These are phyloP conservation scores for Trichoderma hamatum DNA, from an alignment of 2,329 filamentous ascomycete genomes.

Conservation along the genomic window DNA sequence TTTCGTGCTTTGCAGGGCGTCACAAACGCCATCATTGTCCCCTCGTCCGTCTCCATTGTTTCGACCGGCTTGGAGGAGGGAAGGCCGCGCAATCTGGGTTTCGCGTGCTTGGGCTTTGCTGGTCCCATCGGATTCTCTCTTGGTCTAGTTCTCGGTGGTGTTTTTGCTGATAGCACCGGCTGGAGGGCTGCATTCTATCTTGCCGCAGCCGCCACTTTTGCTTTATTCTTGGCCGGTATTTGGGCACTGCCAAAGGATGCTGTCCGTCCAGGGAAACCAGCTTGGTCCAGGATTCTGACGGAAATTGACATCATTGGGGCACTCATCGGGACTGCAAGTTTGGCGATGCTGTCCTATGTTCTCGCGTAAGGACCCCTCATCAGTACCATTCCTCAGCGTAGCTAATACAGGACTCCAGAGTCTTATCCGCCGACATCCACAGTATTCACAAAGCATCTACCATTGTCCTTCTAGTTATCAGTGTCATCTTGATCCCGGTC, in stretches of 20 bases:
- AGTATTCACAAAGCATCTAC: slow-evolving; percentile 48
- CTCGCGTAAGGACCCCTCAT: slow-evolving; percentile 48
- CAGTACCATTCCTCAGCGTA: not conserved
- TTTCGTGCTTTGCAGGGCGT: slow-evolving; percentile 47
- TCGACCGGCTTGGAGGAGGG: slow-evolving; percentile 39
- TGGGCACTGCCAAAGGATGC: slow-evolving; percentile 41
- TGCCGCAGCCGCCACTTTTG: slow-evolving; percentile 41
- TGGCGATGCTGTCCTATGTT: slow-evolving; percentile 56
- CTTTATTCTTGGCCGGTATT: slow-evolving; percentile 41
- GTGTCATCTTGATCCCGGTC: slow-evolving; percentile 46
- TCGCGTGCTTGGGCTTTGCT: slow-evolving; percentile 49
- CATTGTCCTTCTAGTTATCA: slow-evolving; percentile 50
- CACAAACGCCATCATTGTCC: slow-evolving; percentile 41
- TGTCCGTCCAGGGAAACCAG: slow-evolving; percentile 25
- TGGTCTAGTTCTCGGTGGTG: slow-evolving; percentile 53
- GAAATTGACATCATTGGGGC: slow-evolving; percentile 59
- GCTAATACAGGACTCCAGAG: slow-evolving; percentile 26
- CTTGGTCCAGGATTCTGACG: slow-evolving; percentile 31
- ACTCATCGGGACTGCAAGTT: slow-evolving; percentile 47
- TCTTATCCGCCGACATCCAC: slow-evolving; percentile 40
- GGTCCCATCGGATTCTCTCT: slow-evolving; percentile 54
- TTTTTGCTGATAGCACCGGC: slow-evolving; percentile 50
- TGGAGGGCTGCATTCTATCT: slow-evolving; percentile 54
- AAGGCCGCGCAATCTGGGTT: slow-evolving; percentile 44
- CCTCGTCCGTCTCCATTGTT: slow-evolving; percentile 43